phyloP scores from a whole-genome alignment of 441 rosid genomes.

The Dalechampia spathulata region DNA sequence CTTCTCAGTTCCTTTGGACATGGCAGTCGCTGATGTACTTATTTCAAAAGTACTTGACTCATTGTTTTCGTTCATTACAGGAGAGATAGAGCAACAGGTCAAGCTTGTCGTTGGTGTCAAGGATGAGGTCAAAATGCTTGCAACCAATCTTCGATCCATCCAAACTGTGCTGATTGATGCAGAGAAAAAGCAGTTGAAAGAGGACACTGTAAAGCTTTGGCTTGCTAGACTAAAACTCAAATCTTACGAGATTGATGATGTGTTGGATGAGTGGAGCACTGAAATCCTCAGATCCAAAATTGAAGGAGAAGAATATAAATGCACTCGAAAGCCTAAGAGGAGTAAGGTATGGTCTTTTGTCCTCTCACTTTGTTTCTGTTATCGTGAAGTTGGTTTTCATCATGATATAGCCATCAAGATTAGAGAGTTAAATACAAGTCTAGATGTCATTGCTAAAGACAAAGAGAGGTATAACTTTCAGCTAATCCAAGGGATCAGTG shows the following conservation, averaged over 20 bases:
- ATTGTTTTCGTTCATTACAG: too few species aligned
- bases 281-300: background rate
- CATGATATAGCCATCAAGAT: slow-evolving; percentile 8
- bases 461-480: background rate
- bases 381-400: background rate
- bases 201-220: background rate
- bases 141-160: background rate
- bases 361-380: slow-evolving; percentile 2
- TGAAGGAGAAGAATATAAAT: background rate
- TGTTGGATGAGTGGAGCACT: slow-evolving; percentile 9
- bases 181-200: background rate
- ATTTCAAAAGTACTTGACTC: too few species aligned
- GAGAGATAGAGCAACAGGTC: background rate
- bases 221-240: slow-evolving; percentile 1
- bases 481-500: background rate
- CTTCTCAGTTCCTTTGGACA: too few species aligned
- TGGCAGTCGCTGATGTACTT: too few species aligned
- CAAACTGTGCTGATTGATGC: background rate
- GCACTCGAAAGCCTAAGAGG: background rate
- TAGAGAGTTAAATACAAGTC: background rate
- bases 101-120: background rate
- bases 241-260: slow-evolving; percentile 4
- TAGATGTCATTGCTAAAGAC: background rate
- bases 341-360: slow-evolving; percentile 9
- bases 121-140: background rate